A percentile compares a stretch with the other conserved stretches of the same genome.
These are phyloP conservation scores for Trichoderma virens DNA, from an alignment of 495 filamentous ascomycete genomes.

Conservation along the genomic window DNA sequence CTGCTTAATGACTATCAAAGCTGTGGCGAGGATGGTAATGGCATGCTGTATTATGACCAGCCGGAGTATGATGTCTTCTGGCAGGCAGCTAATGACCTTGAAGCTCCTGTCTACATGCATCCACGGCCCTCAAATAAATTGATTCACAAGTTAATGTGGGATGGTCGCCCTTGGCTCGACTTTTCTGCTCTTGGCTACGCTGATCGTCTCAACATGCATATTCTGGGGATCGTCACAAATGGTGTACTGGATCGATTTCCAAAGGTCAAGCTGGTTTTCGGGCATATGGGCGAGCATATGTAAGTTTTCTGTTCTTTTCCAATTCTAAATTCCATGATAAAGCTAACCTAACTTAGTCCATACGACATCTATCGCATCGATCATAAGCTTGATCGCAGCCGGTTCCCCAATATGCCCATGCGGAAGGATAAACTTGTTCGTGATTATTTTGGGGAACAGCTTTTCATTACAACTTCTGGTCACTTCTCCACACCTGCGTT, in stretches of 20 bases:
- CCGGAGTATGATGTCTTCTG: conserved; percentile 39
- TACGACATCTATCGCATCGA: conserved; percentile 23
- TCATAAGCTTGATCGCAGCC: conserved; percentile 21
- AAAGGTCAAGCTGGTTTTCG: conserved; percentile 52
- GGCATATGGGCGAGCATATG: conserved; percentile 53
- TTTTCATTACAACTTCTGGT: conserved; percentile 40
- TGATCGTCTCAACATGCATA: conserved; percentile 33
- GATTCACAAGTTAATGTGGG: conserved; percentile 25
- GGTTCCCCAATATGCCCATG: conserved; percentile 23
- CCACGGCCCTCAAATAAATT: conserved; percentile 39
- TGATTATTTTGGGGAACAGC: conserved; percentile 21
- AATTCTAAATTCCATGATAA: background rate
- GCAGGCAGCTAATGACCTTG: conserved; percentile 38
- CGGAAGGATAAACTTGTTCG: conserved; percentile 19
- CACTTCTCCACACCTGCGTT: conserved; percentile 42
- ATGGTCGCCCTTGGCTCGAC: conserved; percentile 35
- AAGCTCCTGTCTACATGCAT: conserved; percentile 52
- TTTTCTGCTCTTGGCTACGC: conserved; percentile 23
- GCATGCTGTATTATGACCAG: conserved; percentile 37
- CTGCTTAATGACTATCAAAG: conserved; percentile 46
- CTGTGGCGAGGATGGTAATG: conserved; percentile 25
- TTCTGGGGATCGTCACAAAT: conserved; percentile 24
- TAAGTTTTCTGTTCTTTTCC: conserved; percentile 6
- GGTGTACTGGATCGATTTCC: conserved; percentile 46
- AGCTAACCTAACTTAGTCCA: conserved; percentile 10